Evolutionary conservation across 179 eudicot genomes (phyloP), one percentile per base, ranked within the genome.

Genomic region (Silene noctiflora): DNA sequence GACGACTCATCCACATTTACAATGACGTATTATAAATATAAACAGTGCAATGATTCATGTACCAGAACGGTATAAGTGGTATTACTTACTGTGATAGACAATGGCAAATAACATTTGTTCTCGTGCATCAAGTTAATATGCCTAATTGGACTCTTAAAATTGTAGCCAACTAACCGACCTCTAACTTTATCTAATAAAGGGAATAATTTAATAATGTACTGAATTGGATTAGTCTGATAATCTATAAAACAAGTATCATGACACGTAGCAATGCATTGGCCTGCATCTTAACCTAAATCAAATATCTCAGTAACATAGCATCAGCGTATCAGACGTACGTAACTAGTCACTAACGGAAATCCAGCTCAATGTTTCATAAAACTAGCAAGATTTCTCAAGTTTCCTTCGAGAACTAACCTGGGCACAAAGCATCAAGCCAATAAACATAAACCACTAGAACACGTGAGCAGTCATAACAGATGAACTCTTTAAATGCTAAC

Each of bases 391-490:
- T 65, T 46, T 44, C 68, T 22, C 35, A 64, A 64, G 51, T 42
- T 73, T 16, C 46, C 48, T 27, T n/a, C 2, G 4, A 31, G 25
- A 25, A 19, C 21, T 6, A 42, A 70, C 74, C 4, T 13, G 24
- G 42, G 73, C 22, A 27, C 16, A 62, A 29, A 14, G 74, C 24
- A 31, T 11, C 3, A 44, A 44, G 51, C 6, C 51, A 44, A 69
- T 29, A 69, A 46, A 80, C 44, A 13, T 71, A 76, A 48, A 14
- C 51, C 24, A 55, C 58, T 4, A 24, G 48, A 71, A 46, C 82
- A 75, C 29, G 71, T 56, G 60, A 31, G 48, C 82, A 71, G 17
- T 66, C 9, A 12, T 72, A 76, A 76, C 77, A 22, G 77, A 74
- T 7, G 24, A 76, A 66, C 78, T 22, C 59, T 35, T 77, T 76